Evolutionary conservation across 352 stramenopile genomes (phyloP).

Genomic region (Phytophthora sp.): DNA sequence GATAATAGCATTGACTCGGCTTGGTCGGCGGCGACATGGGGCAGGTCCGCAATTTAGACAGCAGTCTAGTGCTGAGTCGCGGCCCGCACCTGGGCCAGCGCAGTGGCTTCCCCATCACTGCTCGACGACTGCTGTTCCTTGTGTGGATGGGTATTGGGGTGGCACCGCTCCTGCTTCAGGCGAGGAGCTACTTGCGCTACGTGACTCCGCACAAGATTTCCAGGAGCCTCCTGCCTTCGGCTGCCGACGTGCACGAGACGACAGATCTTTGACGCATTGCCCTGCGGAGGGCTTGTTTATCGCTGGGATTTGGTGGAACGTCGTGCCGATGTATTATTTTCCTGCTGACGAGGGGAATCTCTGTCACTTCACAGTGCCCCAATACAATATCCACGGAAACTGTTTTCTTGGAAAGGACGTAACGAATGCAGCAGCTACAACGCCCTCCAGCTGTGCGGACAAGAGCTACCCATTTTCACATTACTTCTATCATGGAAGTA

Average conservation of each 20-base stretch:
- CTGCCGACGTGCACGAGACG: background rate
- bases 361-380: constrained; percentile 35
- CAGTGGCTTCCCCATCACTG: constrained; percentile 2
- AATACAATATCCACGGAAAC: constrained; percentile 41
- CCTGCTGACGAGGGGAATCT: constrained; percentile 4
- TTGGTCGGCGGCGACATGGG: background rate
- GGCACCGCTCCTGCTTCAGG: constrained; percentile 41
- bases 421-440: constrained; percentile 11
- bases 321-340: constrained; percentile 25
- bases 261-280: constrained; percentile 21
- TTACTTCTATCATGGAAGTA: constrained; percentile 40
- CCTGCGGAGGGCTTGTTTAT: constrained; percentile 33
- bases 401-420: constrained; percentile 23
- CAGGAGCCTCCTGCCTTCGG: constrained; percentile 4
- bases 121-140: constrained; percentile 18
- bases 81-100: constrained; percentile 14
- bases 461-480: constrained; percentile 28
- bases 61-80: constrained; percentile 18
- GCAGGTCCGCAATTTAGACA: constrained; percentile 13
- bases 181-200: constrained; percentile 32
- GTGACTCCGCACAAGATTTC: constrained; percentile 42
- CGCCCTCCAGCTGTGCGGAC: constrained; percentile 15
- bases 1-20: background rate
- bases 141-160: constrained; percentile 33
- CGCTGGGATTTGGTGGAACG: constrained; percentile 41